Conservation (phyloP, 2,329 filamentous ascomycete genomes). For the Exophiala sp. region DNA sequence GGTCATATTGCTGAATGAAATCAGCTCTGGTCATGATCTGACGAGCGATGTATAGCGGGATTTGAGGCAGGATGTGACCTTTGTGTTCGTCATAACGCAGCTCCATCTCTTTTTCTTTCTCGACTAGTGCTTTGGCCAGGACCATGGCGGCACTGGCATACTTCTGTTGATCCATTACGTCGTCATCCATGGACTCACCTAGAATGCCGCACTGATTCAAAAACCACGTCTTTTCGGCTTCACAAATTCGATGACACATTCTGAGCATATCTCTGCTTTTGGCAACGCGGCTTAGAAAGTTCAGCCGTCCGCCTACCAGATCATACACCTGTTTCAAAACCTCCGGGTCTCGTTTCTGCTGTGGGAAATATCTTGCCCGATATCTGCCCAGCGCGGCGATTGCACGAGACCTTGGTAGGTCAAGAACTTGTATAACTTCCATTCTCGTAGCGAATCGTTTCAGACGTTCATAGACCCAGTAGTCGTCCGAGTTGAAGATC, state of each 20-base stretch:
- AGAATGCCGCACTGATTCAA: slow-evolving; percentile 76
- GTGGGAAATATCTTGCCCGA: slow-evolving; percentile 70
- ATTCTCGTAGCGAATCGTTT: slow-evolving; percentile 91
- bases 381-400: slow-evolving; percentile 74
- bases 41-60: slow-evolving; percentile 76
- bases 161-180: slow-evolving; percentile 98
- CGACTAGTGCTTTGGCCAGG: slow-evolving; percentile 84
- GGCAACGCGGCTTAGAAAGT: slow-evolving; percentile 86
- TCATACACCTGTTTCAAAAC: slow-evolving; percentile 77
- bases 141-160: slow-evolving; percentile 94
- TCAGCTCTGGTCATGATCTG: slow-evolving; percentile 95
- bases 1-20: slow-evolving; percentile 89
- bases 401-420: slow-evolving; percentile 75
- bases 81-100: slow-evolving; percentile 62
- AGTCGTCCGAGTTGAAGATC: slow-evolving; percentile 94
- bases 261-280: slow-evolving; percentile 75
- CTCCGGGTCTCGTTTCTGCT: slow-evolving; percentile 51
- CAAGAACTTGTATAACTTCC: slow-evolving; percentile 83
- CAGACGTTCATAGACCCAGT: slow-evolving; percentile 95
- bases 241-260: slow-evolving; percentile 70
- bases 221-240: slow-evolving; percentile 73
- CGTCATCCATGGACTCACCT: slow-evolving; percentile 80
- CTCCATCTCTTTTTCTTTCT: slow-evolving; percentile 66
- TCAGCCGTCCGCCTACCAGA: slow-evolving; percentile 79
- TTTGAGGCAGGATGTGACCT: slow-evolving; percentile 75